A percentile compares a stretch with the other conserved stretches of the same genome.
These are phyloP conservation scores for Oxyria digyna DNA, from an alignment of 148 eudicot species.

Conservation along the genomic window DNA sequence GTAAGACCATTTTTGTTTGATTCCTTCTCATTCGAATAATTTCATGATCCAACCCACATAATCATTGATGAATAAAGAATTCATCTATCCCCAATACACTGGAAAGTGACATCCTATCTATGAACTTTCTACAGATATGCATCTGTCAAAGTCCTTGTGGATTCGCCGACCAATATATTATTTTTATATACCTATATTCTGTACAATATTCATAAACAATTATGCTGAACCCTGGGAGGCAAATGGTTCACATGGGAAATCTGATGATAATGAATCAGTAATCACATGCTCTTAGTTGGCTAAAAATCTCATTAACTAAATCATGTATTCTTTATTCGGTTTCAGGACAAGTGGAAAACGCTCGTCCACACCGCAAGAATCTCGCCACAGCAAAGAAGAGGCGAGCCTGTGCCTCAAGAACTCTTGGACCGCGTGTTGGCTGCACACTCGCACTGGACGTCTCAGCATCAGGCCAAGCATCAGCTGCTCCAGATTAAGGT, in stretches of 20 bases:
- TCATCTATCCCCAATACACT: slow-evolving; percentile 4
- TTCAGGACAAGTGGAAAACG: slow-evolving; percentile 99
- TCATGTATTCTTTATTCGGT: neutral
- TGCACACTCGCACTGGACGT: slow-evolving; percentile 88
- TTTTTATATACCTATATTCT: neutral
- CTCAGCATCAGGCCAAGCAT: slow-evolving; percentile 64
- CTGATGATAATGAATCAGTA: slow-evolving; percentile 10
- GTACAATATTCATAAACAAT: neutral
- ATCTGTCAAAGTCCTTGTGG: neutral
- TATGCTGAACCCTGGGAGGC: neutral
- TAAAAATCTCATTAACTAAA: neutral
- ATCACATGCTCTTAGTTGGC: slow-evolving; percentile 29
- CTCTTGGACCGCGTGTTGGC: slow-evolving; percentile 77
- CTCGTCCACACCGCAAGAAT: slow-evolving; percentile 97
- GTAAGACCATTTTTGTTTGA: slow-evolving; percentile 22
- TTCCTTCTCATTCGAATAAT: neutral
- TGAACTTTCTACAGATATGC: neutral
- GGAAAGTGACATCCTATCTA: slow-evolving; percentile 6
- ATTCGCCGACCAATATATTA: neutral
- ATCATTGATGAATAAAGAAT: neutral
- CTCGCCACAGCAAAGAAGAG: slow-evolving; percentile 91
- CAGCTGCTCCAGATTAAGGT: slow-evolving; percentile 15
- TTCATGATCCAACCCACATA: neutral
- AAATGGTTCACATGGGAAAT: neutral
- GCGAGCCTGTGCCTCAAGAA: slow-evolving; percentile 93